These are phyloP conservation scores for Lentinula lateritia DNA, from an alignment of 768 basidiomycete genomes.

Conservation along the genomic window DNA sequence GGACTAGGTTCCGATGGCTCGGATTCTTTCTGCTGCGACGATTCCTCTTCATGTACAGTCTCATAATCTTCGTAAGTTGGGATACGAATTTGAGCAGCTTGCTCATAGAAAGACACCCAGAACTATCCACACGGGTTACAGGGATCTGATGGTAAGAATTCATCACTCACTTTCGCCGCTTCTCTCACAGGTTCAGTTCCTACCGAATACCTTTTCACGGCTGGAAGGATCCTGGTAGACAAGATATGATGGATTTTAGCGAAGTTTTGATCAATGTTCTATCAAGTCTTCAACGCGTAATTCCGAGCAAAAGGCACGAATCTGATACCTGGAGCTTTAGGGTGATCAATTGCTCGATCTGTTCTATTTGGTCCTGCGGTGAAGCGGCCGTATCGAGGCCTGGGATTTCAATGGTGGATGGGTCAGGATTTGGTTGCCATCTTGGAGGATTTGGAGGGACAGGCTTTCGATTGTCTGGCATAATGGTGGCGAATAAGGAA, in stretches of 20 bases:
- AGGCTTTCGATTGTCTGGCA: conserved; percentile 9
- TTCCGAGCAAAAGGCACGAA: not conserved
- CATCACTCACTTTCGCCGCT: conserved; percentile 70
- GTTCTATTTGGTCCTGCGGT: conserved; percentile 80
- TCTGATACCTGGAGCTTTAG: conserved; percentile 72
- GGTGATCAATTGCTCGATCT: conserved; percentile 94
- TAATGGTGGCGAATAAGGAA: not conserved
- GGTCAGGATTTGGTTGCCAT: conserved; percentile 65
- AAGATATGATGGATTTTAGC: conserved; percentile 84
- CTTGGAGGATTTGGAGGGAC: conserved; percentile 59
- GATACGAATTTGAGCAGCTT: conserved; percentile 84
- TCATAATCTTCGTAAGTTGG: conserved; percentile 67
- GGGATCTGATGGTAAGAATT: not conserved
- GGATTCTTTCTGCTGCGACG: conserved; percentile 32
- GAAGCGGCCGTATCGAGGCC: conserved; percentile 69
- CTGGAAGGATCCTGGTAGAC: conserved; percentile 75
- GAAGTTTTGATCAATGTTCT: conserved; percentile 94
- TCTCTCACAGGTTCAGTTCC: conserved; percentile 85
- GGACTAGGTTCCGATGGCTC: conserved; percentile 20
- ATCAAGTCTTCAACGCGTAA: conserved; percentile 1
- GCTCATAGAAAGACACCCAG: conserved; percentile 95
- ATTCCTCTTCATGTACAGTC: conserved; percentile 41
- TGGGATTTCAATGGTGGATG: conserved; percentile 58
- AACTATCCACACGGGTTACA: conserved; percentile 46
- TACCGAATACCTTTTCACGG: conserved; percentile 85